Percentiles rank a stretch among this genome's conserved stretches.
These are phyloP conservation scores for Scheffersomyces stipitis DNA, from an alignment of 805 yeast species.

Conservation along the genomic window DNA sequence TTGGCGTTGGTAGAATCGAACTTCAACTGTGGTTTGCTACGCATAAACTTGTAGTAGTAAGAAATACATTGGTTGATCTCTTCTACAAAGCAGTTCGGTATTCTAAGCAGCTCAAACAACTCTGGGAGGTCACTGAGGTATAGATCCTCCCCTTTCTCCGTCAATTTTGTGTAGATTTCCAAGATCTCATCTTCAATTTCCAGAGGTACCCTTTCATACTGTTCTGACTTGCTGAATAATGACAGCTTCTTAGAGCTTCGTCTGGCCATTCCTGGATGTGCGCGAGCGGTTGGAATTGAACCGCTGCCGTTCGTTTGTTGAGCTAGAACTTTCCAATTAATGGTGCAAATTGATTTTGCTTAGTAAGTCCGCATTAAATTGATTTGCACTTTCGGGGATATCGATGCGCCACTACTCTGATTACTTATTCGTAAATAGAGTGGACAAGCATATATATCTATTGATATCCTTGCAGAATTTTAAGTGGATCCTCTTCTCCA, in stretches of 20 bases:
- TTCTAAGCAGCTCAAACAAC: slow-evolving; percentile 21
- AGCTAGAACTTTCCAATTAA: too few relatives aligned
- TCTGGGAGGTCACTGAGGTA: slow-evolving; percentile 23
- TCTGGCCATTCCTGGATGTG: too few relatives aligned
- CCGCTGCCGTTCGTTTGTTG: too few relatives aligned
- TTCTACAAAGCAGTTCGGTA: slow-evolving; percentile 31
- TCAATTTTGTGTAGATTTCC: slow-evolving; percentile 25
- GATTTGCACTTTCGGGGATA: too few relatives aligned
- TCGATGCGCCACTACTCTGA: too few relatives aligned
- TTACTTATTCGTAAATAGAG: too few relatives aligned
- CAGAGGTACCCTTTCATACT: slow-evolving; percentile 15
- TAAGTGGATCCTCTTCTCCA: too few relatives aligned
- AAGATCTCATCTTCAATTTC: slow-evolving; percentile 36
- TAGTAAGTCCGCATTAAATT: too few relatives aligned
- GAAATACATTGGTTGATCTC: slow-evolving; percentile 33
- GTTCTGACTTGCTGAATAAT: neutral
- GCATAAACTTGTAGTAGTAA: slow-evolving; percentile 30
- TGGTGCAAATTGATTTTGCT: too few relatives aligned
- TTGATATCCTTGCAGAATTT: too few relatives aligned
- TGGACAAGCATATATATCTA: too few relatives aligned
- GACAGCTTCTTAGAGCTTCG: neutral
- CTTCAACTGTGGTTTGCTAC: slow-evolving; percentile 7
- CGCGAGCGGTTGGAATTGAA: too few relatives aligned
- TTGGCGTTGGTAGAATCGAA: slow-evolving; percentile 15
- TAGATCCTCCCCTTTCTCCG: slow-evolving; percentile 28